Conservation (phyloP, 2,329 filamentous ascomycete species). For the Fusarium tricinctum region DNA sequence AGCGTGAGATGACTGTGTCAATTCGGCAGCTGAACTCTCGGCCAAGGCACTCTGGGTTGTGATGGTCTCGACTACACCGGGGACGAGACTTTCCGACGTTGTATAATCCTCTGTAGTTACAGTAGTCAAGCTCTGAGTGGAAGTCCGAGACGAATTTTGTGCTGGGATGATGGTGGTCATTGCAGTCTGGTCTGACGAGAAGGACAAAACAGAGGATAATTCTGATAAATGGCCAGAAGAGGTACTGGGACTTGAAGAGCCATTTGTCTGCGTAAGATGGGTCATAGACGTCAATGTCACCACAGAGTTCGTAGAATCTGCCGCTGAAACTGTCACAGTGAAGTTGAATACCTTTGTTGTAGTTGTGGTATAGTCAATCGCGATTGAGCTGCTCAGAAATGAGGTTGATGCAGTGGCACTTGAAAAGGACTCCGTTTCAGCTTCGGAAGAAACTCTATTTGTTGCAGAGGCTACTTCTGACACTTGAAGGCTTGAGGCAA, state of each 20-base stretch:
- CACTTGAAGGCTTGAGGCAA: not conserved
- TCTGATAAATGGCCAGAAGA: slow-evolving; percentile 6
- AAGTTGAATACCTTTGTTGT: slow-evolving; percentile 33
- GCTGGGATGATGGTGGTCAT: slow-evolving; percentile 14
- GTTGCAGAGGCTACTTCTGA: not conserved
- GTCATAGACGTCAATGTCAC: not conserved
- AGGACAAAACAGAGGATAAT: not conserved
- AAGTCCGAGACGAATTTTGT: slow-evolving; percentile 12
- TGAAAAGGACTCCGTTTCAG: slow-evolving; percentile 8
- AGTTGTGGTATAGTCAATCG: slow-evolving; percentile 15
- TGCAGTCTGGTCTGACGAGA: slow-evolving; percentile 9
- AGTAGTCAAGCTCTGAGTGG: not conserved
- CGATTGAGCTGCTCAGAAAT: not conserved
- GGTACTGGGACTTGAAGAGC: not conserved
- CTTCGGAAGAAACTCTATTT: not conserved
- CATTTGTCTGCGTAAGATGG: not conserved
- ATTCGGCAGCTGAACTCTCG: not conserved
- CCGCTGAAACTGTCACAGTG: slow-evolving; percentile 25
- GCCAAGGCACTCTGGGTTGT: not conserved
- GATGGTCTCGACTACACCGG: not conserved
- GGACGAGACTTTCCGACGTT: not conserved
- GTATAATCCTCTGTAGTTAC: not conserved
- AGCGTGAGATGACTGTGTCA: not conserved
- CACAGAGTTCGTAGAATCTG: not conserved
- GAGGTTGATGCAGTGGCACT: not conserved